Evolutionary conservation across 495 filamentous ascomycete genomes (phyloP).

Genomic region (Durotheca rogersii): DNA sequence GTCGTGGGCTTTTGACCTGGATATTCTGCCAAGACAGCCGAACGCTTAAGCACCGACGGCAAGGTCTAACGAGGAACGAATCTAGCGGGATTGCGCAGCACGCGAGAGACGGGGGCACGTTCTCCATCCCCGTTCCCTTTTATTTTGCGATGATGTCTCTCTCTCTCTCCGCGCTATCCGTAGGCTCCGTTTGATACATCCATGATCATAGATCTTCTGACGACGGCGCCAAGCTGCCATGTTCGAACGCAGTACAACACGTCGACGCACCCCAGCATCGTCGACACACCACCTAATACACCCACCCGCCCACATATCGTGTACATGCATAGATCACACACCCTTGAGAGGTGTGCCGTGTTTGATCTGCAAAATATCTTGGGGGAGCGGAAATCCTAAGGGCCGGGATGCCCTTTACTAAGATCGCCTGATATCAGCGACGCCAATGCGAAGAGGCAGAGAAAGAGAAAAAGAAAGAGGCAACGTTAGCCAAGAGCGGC

Average conservation of each 20-base stretch:
- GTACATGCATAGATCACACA: background rate
- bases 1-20: conserved; percentile 8
- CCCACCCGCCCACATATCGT: background rate
- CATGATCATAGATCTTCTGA: conserved; percentile 3
- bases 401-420: conserved; percentile 25
- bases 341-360: conserved; percentile 16
- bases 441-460: conserved; percentile 5
- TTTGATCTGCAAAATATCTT: conserved; percentile 28
- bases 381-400: conserved; percentile 26
- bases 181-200: background rate
- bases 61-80: conserved; percentile 3
- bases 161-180: conserved; percentile 22
- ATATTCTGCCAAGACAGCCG: conserved; percentile 11
- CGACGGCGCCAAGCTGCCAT: conserved; percentile 18
- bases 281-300: background rate
- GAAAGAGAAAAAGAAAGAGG: too few relatives aligned
- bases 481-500: too few relatives aligned
- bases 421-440: conserved; percentile 17
- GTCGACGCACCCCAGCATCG: conserved; percentile 2
- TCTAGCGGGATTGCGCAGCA: too few relatives aligned
- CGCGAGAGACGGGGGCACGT: conserved; percentile 8
- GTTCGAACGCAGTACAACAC: conserved; percentile 10
- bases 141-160: conserved; percentile 28
- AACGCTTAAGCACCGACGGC: conserved; percentile 9
- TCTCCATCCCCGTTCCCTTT: conserved; percentile 30